These are phyloP conservation scores for Candida suzukii DNA, from an alignment of 805 yeast genomes.

Conservation along the genomic window DNA sequence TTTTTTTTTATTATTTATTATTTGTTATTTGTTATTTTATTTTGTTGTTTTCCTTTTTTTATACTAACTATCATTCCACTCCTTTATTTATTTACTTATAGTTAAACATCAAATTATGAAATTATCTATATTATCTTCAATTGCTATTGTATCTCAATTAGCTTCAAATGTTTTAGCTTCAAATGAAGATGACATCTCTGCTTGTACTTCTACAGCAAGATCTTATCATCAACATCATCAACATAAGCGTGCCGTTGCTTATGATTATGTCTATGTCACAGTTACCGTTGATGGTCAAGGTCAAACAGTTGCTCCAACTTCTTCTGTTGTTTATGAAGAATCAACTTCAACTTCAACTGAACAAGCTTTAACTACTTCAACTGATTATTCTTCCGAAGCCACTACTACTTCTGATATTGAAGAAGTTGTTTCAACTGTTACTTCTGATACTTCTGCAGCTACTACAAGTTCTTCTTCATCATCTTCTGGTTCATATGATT, in stretches of 20 bases:
- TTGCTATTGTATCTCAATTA: too few relatives aligned
- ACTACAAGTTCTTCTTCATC: constrained; percentile 16
- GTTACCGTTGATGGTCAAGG: constrained; percentile 46
- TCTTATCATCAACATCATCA: constrained; percentile 51
- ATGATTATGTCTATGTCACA: constrained; percentile 41
- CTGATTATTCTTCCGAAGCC: constrained; percentile 27
- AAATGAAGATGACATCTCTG: constrained; percentile 32
- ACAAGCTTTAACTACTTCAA: constrained; percentile 9
- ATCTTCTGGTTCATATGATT: constrained; percentile 17
- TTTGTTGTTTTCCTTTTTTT: too few relatives aligned
- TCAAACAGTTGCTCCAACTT: constrained; percentile 30
- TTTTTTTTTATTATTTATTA: too few relatives aligned
- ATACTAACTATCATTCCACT: too few relatives aligned
- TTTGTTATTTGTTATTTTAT: too few relatives aligned
- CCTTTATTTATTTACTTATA: too few relatives aligned
- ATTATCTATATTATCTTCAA: too few relatives aligned
- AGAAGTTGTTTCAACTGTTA: constrained; percentile 18
- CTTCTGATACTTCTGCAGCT: constrained; percentile 26
- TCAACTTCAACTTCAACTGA: constrained; percentile 20
- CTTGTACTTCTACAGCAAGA: constrained; percentile 32
- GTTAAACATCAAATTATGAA: too few relatives aligned
- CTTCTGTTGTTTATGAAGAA: constrained; percentile 15
- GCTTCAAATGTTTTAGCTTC: constrained; percentile 19
- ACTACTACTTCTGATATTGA: constrained; percentile 17
- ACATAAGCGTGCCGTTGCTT: constrained; percentile 52